phyloP scores from a whole-genome alignment of 2,329 filamentous ascomycete species.

The Talaromyces amestolkiae region DNA sequence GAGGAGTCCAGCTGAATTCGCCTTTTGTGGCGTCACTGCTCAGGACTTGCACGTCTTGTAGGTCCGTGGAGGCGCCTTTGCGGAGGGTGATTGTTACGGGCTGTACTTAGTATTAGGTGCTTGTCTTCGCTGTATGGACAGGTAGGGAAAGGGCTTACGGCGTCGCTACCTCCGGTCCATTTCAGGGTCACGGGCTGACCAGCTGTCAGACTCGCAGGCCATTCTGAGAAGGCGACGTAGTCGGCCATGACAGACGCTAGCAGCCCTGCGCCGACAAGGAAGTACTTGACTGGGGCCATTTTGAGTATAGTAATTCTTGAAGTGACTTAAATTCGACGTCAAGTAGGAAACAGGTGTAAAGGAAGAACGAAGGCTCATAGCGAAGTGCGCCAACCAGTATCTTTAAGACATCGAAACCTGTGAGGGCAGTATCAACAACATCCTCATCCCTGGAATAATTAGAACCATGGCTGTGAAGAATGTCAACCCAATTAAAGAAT shows the following conservation, averaged over 20 bases:
- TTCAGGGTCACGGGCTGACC: constrained; percentile 51
- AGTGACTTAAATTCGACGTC: not conserved
- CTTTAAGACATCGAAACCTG: not conserved
- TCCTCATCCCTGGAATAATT: not conserved
- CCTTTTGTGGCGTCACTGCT: constrained; percentile 48
- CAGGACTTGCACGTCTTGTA: constrained; percentile 51
- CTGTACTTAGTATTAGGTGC: constrained; percentile 16
- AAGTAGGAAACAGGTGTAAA: not conserved
- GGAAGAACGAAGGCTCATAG: not conserved
- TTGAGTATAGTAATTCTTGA: constrained; percentile 23
- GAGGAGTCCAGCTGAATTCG: constrained; percentile 53
- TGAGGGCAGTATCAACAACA: not conserved
- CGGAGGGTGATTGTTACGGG: constrained; percentile 57
- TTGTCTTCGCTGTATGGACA: not conserved
- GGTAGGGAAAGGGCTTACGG: constrained; percentile 27
- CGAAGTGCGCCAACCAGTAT: not conserved
- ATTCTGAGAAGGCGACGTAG: constrained; percentile 52
- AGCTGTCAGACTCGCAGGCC: constrained; percentile 48
- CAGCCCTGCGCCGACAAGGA: constrained; percentile 49
- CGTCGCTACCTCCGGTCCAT: constrained; percentile 46
- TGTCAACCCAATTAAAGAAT: constrained; percentile 1
- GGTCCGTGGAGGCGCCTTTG: constrained; percentile 51
- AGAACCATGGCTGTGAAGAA: not conserved
- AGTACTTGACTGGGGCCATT: constrained; percentile 53
- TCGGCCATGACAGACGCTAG: constrained; percentile 49